Conservation (phyloP, 768 basidiomycete species). For the Rossbeevera mucosa region DNA sequence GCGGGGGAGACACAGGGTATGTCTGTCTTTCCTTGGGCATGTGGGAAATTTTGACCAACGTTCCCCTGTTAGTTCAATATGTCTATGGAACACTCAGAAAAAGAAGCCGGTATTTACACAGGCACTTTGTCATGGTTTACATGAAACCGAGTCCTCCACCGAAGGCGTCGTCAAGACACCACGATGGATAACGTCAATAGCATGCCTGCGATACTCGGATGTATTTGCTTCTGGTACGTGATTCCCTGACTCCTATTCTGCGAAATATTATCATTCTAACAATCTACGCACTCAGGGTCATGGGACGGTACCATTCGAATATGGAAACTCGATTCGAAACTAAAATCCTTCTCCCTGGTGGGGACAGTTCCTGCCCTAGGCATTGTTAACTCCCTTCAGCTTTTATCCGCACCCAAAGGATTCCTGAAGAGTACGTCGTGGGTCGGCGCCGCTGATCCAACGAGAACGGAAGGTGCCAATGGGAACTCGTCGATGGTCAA, state of each 20-base stretch:
- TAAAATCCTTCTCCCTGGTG: slow-evolving; percentile 70
- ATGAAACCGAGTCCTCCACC: slow-evolving; percentile 63
- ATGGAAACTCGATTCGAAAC: slow-evolving; percentile 81
- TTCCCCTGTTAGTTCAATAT: slow-evolving; percentile 56
- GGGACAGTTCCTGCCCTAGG: slow-evolving; percentile 67
- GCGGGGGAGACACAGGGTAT: slow-evolving; percentile 94
- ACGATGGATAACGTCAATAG: slow-evolving; percentile 88
- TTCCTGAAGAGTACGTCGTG: slow-evolving; percentile 43
- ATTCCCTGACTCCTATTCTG: background rate
- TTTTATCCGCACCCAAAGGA: slow-evolving; percentile 51
- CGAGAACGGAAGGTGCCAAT: background rate
- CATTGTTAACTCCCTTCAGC: slow-evolving; percentile 86
- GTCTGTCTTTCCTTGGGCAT: slow-evolving; percentile 21
- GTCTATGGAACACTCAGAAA: slow-evolving; percentile 85
- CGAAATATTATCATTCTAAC: background rate
- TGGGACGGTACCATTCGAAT: slow-evolving; percentile 88
- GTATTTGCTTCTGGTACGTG: slow-evolving; percentile 79
- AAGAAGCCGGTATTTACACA: slow-evolving; percentile 93
- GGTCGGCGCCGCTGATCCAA: slow-evolving; percentile 12
- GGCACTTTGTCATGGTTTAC: slow-evolving; percentile 81
- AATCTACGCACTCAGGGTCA: slow-evolving; percentile 55
- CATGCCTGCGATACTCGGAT: slow-evolving; percentile 83
- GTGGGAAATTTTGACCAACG: too few species aligned
- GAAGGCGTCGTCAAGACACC: slow-evolving; percentile 75
- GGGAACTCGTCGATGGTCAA: slow-evolving; percentile 23